Evolutionary conservation across 2,329 filamentous ascomycete genomes (phyloP), one percentile per base, ranked within the genome.

Genomic region (Fusarium illudens): DNA sequence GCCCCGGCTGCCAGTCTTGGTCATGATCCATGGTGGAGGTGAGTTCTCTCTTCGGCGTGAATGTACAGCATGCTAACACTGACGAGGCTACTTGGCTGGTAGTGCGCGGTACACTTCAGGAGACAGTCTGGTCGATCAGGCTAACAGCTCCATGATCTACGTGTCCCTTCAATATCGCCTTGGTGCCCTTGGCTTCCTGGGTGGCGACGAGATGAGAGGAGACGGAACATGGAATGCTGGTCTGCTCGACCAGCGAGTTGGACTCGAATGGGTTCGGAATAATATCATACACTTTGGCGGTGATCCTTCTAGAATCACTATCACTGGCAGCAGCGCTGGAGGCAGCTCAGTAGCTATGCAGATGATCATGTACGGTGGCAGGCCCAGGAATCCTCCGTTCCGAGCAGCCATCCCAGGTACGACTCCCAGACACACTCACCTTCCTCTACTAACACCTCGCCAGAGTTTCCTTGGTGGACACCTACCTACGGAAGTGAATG

Each of bases 201-300:
- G 25, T 2, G 58, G 53, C 27, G 42, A 61, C 20, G 53, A 27
- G 11, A 8, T 61, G 1, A 20, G 50, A 17, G 9, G 50, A 11
- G 33, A 55, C 12, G 58, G 58, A 22, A 50, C 53, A 19, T 29
- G 22, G 12, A 61, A 58, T 34, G 52, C 34, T 29, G 53, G 58
- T 3, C 51, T 61, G 8, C 39, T 61, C 3, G 60, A 62, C 27
- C 55, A 62, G 25, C 46, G 60, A 17, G 22, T 27, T 22, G 60
- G n/a, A 1, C 46, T 62, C 4, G 37, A 62, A 27, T 62, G 60
- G 58, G n/a, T 62, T 25, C 48, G 32, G 10, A 30, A 58, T 2
- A 62, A 59, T 20, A 59, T 62, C 32, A n/a, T 39, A 2, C 20
- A 62, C 13, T 59, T 62, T 22, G 54, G 60, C 2, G 60, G 60